Evolutionary conservation across 2,329 filamentous ascomycete species (phyloP).

Genomic region (Corniculantispora saksenae): DNA sequence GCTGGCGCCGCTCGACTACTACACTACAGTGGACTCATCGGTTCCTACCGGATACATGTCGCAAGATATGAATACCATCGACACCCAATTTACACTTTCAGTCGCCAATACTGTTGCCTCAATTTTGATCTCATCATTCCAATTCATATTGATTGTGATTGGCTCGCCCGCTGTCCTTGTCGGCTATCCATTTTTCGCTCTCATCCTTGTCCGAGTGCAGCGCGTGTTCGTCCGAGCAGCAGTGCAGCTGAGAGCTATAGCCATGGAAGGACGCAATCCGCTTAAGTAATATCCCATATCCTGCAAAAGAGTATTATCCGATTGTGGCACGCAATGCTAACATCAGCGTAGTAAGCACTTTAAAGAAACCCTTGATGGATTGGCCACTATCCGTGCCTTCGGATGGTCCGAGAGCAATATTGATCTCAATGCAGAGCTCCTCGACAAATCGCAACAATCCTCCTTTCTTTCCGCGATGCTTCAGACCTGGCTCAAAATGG

Average conservation of each 20-base stretch:
- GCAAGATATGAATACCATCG: conserved; percentile 10
- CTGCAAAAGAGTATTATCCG: neutral
- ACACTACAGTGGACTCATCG: conserved; percentile 15
- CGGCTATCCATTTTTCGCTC: conserved; percentile 8
- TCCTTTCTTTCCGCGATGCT: conserved; percentile 5
- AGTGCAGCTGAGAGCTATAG: conserved; percentile 2
- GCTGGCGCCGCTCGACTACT: conserved; percentile 9
- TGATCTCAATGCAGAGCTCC: neutral
- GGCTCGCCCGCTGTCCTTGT: conserved; percentile 3
- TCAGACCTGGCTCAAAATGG: conserved; percentile 2
- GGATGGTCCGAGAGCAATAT: conserved; percentile 7
- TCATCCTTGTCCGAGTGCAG: neutral
- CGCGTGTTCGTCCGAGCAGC: neutral
- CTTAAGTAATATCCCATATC: neutral
- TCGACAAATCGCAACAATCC: conserved; percentile 9
- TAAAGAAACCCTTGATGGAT: conserved; percentile 8
- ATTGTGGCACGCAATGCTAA: neutral
- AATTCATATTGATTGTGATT: conserved; percentile 3
- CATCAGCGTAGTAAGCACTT: neutral
- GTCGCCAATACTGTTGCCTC: conserved; percentile 3
- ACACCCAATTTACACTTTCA: conserved; percentile 4
- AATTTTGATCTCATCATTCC: neutral
- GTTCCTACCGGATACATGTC: conserved; percentile 17
- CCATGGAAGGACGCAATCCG: conserved; percentile 10
- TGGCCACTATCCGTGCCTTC: conserved; percentile 12